Evolutionary conservation across 345 rosid genomes (phyloP), one percentile per base, ranked within the genome.

Genomic region (Euphorbia lathyris): DNA sequence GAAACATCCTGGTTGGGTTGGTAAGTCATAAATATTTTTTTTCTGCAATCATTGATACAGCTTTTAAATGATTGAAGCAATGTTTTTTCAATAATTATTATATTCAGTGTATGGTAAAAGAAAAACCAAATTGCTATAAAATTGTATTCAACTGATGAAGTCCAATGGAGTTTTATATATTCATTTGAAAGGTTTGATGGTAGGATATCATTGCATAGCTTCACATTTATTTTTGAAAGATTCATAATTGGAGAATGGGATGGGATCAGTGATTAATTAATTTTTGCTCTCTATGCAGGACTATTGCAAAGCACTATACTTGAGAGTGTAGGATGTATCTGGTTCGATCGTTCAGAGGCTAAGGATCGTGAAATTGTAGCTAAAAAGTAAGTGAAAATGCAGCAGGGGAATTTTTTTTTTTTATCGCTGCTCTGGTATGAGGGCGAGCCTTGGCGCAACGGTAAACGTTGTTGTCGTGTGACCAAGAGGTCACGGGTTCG

Each of bases 1-100:
- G 79, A 96, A 96, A 77, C 99, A 96, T 86, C 99, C 99, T 79
- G 99, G 99, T 69, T 96, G 99, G 99, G 98, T 92, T 86, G 99
- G 99, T 89, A 79, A 86, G 99, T 84, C 45, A 64, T 42, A 38
- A 32, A 30, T 76, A 40, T 17, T 42, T 45, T 64, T n/a, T 68
- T 27, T 63, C 5, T 38, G 3, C 48, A 23, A 36, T 30, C n/a
- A 50, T 22, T 9, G 22, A 20, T 23, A 55, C 9, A 45, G 27
- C 25, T 4, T 53, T 53, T 55, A 23, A 20, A 17, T 51, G 40
- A 4, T 65, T 50, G 29, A 50, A 1, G 32, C 20, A 22, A 34
- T 61, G 47, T 14, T 63, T 57, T 42, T 5, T 63, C 29, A 1
- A 7, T 36, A 11, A 23, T 36, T 40, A 58, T 17, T 58, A 14